A percentile compares a stretch with the other conserved stretches of the same genome.
These are phyloP conservation scores for Thalassiosira mediterranea DNA, from an alignment of 352 stramenopile species.

Conservation along the genomic window DNA sequence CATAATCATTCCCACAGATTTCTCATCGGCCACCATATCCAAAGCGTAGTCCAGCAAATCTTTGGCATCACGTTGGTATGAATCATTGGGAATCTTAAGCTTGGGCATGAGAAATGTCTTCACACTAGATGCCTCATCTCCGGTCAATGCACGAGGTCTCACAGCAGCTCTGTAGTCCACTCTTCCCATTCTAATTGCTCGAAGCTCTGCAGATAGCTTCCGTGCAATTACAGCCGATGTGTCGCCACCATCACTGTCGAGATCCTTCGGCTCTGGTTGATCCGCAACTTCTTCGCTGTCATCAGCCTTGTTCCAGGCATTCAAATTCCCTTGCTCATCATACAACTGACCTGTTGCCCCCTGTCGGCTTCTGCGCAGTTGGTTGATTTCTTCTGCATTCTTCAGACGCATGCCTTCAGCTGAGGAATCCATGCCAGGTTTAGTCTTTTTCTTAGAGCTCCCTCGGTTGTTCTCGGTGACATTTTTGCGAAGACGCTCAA, in stretches of 20 bases:
- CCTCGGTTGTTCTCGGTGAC: too few relatives aligned
- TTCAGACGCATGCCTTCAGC: slow-evolving; percentile 10
- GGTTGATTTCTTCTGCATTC: slow-evolving; percentile 1
- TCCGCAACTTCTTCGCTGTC: background rate
- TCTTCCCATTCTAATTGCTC: background rate
- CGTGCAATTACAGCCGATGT: background rate
- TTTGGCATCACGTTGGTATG: slow-evolving; percentile 6
- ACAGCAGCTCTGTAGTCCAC: slow-evolving; percentile 6
- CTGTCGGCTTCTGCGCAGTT: background rate
- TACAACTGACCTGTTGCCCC: background rate
- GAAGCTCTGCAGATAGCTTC: background rate
- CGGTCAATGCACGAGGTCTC: background rate
- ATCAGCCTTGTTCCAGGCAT: background rate
- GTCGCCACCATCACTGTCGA: too few relatives aligned
- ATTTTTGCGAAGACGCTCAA: too few relatives aligned
- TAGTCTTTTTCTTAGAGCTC: background rate
- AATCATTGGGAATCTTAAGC: slow-evolving; percentile 11
- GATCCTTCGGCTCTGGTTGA: too few relatives aligned
- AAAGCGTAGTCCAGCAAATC: slow-evolving; percentile 10
- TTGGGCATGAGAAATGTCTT: background rate
- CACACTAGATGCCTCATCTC: background rate
- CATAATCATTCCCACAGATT: background rate
- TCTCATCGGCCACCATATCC: slow-evolving; percentile 9
- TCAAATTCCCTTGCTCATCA: background rate
- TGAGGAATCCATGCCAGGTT: slow-evolving; percentile 1